These are phyloP conservation scores for Purpureocillium takamizusanense DNA, from an alignment of 2,329 filamentous ascomycete genomes.

Conservation along the genomic window DNA sequence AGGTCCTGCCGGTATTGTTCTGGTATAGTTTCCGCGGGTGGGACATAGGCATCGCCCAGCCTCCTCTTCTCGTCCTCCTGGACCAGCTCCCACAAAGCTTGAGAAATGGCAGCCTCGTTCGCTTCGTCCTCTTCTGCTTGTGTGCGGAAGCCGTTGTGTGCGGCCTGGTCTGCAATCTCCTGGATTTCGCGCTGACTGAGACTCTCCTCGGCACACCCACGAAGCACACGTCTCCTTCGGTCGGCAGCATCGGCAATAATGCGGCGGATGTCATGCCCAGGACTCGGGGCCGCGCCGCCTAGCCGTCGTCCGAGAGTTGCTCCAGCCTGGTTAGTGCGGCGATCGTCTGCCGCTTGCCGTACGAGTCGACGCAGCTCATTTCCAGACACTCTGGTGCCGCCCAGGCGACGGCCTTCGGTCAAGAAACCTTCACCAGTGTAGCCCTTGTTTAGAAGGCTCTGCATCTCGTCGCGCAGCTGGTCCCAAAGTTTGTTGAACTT, in stretches of 20 bases:
- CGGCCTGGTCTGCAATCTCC: constrained; percentile 53
- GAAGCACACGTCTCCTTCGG: constrained; percentile 55
- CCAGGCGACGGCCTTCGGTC: constrained; percentile 63
- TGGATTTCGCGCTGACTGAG: constrained; percentile 57
- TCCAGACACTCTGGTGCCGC: constrained; percentile 54
- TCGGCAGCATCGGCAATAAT: constrained; percentile 66
- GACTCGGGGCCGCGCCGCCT: constrained; percentile 47
- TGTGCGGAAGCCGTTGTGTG: constrained; percentile 68
- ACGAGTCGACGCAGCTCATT: constrained; percentile 69
- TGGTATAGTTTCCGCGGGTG: constrained; percentile 40
- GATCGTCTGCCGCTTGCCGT: constrained; percentile 64
- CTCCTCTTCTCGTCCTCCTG: constrained; percentile 58
- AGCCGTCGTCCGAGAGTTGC: constrained; percentile 64
- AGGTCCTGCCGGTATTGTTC: constrained; percentile 31
- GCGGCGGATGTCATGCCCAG: constrained; percentile 59
- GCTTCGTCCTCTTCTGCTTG: constrained; percentile 82
- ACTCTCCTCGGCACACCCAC: constrained; percentile 68
- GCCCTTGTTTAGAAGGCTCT: constrained; percentile 66
- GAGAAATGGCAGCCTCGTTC: constrained; percentile 77
- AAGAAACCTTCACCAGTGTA: constrained; percentile 89
- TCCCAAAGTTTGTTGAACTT: constrained; percentile 85
- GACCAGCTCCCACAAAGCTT: constrained; percentile 78
- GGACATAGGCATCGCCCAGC: constrained; percentile 45
- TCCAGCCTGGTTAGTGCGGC: constrained; percentile 44
- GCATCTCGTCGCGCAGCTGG: constrained; percentile 77